Conservation (phyloP, 352 stramenopile genomes). For the Phytophthora megakarya region DNA sequence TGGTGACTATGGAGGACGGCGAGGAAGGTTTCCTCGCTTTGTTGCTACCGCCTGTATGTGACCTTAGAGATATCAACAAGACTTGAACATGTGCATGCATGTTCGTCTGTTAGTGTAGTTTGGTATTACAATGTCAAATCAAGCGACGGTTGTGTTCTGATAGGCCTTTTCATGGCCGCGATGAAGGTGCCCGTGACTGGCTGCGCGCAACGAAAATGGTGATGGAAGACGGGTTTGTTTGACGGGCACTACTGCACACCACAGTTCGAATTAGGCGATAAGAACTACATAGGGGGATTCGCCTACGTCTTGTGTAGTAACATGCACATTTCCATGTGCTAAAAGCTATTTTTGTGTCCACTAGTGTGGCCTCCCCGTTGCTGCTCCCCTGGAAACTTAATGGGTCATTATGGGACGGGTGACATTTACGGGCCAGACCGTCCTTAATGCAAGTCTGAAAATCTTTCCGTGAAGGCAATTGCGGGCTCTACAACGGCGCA, state of each 20-base stretch:
- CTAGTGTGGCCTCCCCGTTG: neutral
- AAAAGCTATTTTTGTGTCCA: neutral
- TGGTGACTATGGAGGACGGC: neutral
- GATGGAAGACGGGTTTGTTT: slow-evolving; percentile 22
- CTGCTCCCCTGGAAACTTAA: slow-evolving; percentile 29
- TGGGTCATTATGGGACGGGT: slow-evolving; percentile 28
- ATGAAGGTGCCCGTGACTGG: slow-evolving; percentile 1
- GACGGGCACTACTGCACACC: neutral
- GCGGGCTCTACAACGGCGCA: neutral
- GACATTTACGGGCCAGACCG: slow-evolving; percentile 27
- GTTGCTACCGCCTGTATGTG: neutral
- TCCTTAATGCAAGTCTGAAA: slow-evolving; percentile 27
- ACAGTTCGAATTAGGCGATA: slow-evolving; percentile 2
- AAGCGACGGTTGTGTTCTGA: neutral
- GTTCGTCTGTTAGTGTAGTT: slow-evolving; percentile 15
- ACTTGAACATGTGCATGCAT: neutral
- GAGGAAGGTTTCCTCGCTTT: slow-evolving; percentile 22
- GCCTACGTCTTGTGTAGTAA: neutral
- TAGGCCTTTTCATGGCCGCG: slow-evolving; percentile 14
- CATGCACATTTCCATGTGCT: neutral
- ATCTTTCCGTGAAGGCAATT: slow-evolving; percentile 1
- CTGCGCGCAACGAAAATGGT: slow-evolving; percentile 16
- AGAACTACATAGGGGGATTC: slow-evolving; percentile 15
- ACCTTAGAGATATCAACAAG: neutral
- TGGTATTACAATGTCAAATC: slow-evolving; percentile 11